A percentile compares a stretch with the other conserved stretches of the same genome.
phyloP scores from a whole-genome alignment of 305 asterid genomes.

The Euphrasia arctica region DNA sequence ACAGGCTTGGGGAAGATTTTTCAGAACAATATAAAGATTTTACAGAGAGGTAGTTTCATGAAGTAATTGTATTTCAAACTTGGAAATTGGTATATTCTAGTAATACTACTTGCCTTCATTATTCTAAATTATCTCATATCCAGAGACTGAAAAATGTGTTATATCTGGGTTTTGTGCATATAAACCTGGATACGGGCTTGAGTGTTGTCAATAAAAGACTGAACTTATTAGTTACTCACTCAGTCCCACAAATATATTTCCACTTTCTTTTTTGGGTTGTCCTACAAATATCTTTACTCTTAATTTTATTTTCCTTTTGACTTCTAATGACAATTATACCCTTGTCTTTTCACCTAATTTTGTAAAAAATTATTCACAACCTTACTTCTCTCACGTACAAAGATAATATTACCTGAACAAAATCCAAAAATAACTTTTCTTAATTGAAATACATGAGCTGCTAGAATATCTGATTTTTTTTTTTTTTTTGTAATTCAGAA shows the following conservation, averaged over 20 bases:
- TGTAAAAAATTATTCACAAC: too few relatives aligned
- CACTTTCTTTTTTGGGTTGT: too few relatives aligned
- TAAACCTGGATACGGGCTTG: neutral
- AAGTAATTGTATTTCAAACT: conserved; percentile 14
- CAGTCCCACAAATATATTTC: too few relatives aligned
- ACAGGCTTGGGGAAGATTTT: conserved; percentile 96
- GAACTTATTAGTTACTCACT: neutral
- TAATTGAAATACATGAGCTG: conserved; percentile 5
- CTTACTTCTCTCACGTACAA: too few relatives aligned
- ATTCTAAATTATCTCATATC: neutral
- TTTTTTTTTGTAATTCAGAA: conserved; percentile 4
- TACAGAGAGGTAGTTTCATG: conserved; percentile 61
- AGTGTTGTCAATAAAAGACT: neutral
- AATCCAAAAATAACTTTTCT: too few relatives aligned
- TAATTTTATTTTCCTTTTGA: too few relatives aligned
- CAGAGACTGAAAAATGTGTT: neutral
- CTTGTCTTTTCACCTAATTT: too few relatives aligned
- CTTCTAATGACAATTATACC: too few relatives aligned
- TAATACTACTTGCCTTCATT: neutral
- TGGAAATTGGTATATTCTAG: conserved; percentile 1
- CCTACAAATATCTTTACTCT: too few relatives aligned
- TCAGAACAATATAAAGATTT: conserved; percentile 81
- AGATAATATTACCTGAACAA: too few relatives aligned
- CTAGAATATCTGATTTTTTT: conserved; percentile 2
- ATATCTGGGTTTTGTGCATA: too few relatives aligned